Evolutionary conservation across 208 protist genomes (phyloP).

Genomic region (Angomonas ambiguus): DNA sequence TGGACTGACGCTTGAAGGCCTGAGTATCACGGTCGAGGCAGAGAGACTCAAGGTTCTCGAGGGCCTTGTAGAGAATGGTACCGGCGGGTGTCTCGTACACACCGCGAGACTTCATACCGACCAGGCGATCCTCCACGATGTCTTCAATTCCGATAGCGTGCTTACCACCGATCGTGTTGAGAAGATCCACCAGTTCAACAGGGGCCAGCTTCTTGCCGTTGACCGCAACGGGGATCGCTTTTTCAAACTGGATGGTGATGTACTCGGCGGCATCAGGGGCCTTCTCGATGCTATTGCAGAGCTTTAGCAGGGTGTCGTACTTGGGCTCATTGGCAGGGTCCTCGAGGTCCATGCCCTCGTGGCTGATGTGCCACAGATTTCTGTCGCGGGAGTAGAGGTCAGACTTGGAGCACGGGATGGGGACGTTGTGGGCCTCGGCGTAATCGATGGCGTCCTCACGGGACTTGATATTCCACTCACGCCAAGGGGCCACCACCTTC

Average conservation of each 20-base stretch:
- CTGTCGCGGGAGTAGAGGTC: constrained; percentile 26
- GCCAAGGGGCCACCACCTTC: constrained; percentile 24
- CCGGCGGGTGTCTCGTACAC: constrained; percentile 27
- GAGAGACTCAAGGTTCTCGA: constrained; percentile 23
- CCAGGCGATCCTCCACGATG: constrained; percentile 27
- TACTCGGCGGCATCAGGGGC: constrained; percentile 21
- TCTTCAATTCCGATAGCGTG: constrained; percentile 28
- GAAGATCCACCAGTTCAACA: constrained; percentile 22
- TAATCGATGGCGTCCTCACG: constrained; percentile 30
- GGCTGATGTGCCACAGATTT: constrained; percentile 31
- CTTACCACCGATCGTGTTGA: constrained; percentile 22
- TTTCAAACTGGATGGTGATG: constrained; percentile 22
- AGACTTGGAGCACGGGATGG: constrained; percentile 24
- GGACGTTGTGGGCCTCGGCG: constrained; percentile 29
- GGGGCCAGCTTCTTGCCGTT: constrained; percentile 16
- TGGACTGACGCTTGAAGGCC: constrained; percentile 29
- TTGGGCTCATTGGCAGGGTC: constrained; percentile 21
- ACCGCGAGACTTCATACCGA: constrained; percentile 31
- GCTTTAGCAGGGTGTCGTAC: constrained; percentile 19
- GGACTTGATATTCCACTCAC: constrained; percentile 31
- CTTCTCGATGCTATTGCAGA: constrained; percentile 24
- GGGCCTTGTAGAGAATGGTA: constrained; percentile 28
- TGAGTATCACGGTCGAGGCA: constrained; percentile 27
- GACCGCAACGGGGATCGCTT: constrained; percentile 18
- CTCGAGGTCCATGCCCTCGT: constrained; percentile 29